These are phyloP conservation scores for Mucor sp. DNA, from an alignment of 371 early-diverging fungal species.

Conservation along the genomic window DNA sequence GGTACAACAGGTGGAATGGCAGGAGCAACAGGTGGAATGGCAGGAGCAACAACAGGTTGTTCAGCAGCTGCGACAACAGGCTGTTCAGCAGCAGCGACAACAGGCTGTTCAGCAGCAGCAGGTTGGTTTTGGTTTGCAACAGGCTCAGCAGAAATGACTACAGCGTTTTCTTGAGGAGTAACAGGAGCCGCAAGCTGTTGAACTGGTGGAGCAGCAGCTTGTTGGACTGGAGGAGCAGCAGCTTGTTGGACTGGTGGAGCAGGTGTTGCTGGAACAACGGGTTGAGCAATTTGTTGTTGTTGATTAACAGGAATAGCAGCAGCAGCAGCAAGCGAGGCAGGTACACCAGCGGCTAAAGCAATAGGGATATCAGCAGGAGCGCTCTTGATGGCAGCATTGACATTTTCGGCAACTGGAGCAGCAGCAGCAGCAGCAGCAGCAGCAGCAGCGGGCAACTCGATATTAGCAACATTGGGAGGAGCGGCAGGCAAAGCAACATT, in stretches of 20 bases:
- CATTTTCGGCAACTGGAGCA: not conserved
- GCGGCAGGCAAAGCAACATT: not conserved
- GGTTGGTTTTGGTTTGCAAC: not conserved
- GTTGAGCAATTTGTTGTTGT: not conserved
- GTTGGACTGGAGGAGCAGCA: not conserved
- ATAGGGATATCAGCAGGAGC: slow-evolving; percentile 5
- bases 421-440: not conserved
- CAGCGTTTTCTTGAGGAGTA: not conserved
- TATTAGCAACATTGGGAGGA: not conserved
- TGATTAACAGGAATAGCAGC: slow-evolving; percentile 5
- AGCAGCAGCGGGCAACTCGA: not conserved
- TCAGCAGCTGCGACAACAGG: not conserved
- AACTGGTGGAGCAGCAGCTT: not conserved
- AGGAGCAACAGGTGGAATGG: not conserved
- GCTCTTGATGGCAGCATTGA: not conserved
- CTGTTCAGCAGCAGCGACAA: not conserved
- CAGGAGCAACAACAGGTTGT: not conserved
- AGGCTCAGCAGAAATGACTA: not conserved
- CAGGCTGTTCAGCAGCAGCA: not conserved
- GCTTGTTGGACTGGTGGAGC: not conserved
- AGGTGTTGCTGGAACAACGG: not conserved
- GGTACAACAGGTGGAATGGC: slow-evolving; percentile 3
- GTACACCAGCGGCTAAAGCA: slow-evolving; percentile 6
- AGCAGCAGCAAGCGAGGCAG: slow-evolving; percentile 10
- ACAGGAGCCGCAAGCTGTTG: not conserved